Base-by-base conservation (phyloP, 805 yeast species). In the Zygosaccharomyces lentus region DNA sequence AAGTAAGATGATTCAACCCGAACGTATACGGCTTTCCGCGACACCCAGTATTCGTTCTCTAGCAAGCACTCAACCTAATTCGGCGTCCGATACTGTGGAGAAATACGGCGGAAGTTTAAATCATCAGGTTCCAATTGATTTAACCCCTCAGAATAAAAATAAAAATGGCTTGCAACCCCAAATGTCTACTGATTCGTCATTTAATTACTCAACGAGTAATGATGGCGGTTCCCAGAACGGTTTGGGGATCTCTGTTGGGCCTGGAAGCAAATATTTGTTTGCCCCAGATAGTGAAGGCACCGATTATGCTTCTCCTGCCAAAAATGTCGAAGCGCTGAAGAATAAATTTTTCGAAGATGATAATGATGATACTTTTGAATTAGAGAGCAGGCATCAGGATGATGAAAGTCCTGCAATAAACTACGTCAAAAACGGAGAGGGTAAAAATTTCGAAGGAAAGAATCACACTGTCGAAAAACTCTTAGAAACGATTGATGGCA, bases 41-140 rank as follows among this genome's bases (percentile, higher is more conserved):
- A 55, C 54, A 6, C 68, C 67, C 15, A 62, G 64, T 47, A 62
- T 62, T 37, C 51, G 52, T 16, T 62, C 68, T 2, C 57, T 64
- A 21, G 48, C 47, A 6, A 58, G 60, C 41, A 58, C 44, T 17
- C 52, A 52, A 6, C 52, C 64, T 4, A 47, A 49, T 12, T 49
- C 55, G 6, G 34, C 34, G n/a, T n/a, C 32, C 9, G 47, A 43
- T 24, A 25, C 23, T 9, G 23, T 12, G 3, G 34, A 21, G 9
- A 42, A n/a, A 6, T 31, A 39, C 13, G 25, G 16, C 7, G 43
- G n/a, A 12, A 24, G 12, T 27, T 19, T 10, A 32, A 29, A 23
- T 10, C 35, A 10, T 34, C 27, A 9, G 10, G 17, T 21, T 17
- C 13, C 32, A 3, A 29, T 12, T 29, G 32, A 29, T 12, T 29